These are phyloP conservation scores for Plasmodium gaboni DNA, from an alignment of 169 alveolate species.

Conservation along the genomic window DNA sequence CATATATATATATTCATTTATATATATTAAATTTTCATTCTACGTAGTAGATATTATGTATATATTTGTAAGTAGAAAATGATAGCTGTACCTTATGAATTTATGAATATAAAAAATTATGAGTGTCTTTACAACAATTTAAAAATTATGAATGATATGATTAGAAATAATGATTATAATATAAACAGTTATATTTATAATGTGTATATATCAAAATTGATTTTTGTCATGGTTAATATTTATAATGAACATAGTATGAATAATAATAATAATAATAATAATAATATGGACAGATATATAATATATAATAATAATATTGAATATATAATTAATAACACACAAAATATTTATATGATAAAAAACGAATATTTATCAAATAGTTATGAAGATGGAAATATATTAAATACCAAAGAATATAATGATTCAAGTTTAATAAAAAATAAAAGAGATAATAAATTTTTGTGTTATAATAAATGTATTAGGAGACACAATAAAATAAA, in stretches of 20 bases:
- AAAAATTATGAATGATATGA: constrained; percentile 6
- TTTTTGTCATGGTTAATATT: not conserved
- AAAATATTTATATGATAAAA: too few relatives aligned
- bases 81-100: not conserved
- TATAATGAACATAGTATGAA: not conserved
- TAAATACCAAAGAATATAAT: too few relatives aligned
- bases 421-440: too few relatives aligned
- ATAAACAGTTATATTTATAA: not conserved
- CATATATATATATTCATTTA: constrained; percentile 7
- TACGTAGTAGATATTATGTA: not conserved
- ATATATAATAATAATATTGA: too few relatives aligned
- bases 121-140: not conserved
- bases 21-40: not conserved
- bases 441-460: too few relatives aligned
- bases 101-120: constrained; percentile 10
- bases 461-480: too few relatives aligned
- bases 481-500: too few relatives aligned
- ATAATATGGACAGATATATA: too few relatives aligned
- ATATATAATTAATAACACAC: too few relatives aligned
- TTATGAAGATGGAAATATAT: too few relatives aligned
- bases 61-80: constrained; percentile 12
- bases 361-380: too few relatives aligned
- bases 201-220: not conserved
- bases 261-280: not conserved
- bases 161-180: not conserved